These are phyloP conservation scores for Umbelopsis ramanniana DNA, from an alignment of 192 early-diverging fungal genomes.

Conservation along the genomic window DNA sequence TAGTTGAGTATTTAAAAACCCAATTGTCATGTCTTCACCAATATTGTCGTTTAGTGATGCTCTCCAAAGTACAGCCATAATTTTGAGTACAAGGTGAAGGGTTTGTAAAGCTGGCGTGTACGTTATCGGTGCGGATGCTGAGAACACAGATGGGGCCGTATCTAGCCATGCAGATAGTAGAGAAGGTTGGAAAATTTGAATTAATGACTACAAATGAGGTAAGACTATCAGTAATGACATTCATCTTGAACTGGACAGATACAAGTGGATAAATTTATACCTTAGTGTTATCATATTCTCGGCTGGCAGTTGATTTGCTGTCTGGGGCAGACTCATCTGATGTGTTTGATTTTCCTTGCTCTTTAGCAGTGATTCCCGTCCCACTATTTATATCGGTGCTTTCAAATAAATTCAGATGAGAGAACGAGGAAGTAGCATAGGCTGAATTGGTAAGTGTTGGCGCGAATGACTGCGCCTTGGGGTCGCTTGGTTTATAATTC, in stretches of 20 bases:
- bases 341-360: neutral
- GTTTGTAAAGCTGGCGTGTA: slow-evolving; percentile 65
- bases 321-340: neutral
- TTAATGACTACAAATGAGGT: slow-evolving; percentile 38
- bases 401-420: slow-evolving; percentile 40
- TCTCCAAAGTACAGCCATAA: slow-evolving; percentile 76
- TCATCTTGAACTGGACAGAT: neutral
- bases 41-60: slow-evolving; percentile 42
- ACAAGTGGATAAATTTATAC: neutral
- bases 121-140: slow-evolving; percentile 46
- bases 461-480: slow-evolving; percentile 18
- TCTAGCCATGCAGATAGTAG: slow-evolving; percentile 83
- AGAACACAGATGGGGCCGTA: slow-evolving; percentile 69
- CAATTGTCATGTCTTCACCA: slow-evolving; percentile 26
- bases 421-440: slow-evolving; percentile 22
- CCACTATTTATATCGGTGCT: slow-evolving; percentile 20
- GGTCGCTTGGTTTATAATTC: slow-evolving; percentile 14
- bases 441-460: slow-evolving; percentile 30
- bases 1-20: slow-evolving; percentile 56
- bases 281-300: slow-evolving; percentile 12
- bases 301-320: neutral
- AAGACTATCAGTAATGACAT: slow-evolving; percentile 11
- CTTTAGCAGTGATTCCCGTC: neutral
- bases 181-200: slow-evolving; percentile 62
- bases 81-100: slow-evolving; percentile 63